Base-by-base conservation (phyloP, 345 rosid genomes). In the Murraya paniculata region DNA sequence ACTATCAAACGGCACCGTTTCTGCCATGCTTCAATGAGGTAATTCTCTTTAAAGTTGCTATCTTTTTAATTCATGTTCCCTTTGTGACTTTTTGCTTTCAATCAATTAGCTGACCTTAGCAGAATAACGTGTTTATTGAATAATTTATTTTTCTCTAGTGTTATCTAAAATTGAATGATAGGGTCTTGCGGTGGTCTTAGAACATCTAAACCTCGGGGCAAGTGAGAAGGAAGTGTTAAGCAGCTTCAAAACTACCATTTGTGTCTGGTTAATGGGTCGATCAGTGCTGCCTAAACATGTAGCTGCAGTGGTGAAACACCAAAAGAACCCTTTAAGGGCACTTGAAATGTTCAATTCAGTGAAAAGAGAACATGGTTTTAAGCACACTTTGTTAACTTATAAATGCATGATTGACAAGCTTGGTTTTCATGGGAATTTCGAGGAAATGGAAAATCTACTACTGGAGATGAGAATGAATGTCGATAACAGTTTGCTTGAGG, bases 241-340 rank as follows among this genome's bases (percentile, higher is more conserved):
- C 50, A 25, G 58, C 45, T 71, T 55, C 33, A 68, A 30, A 21
- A 65, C 55, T 65, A 64, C 57, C 7, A 35, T 76, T 72, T 62
- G 3, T 25, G 14, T 78, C 39, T 70, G 36, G 81, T 84, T 11
- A 81, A 96, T 93, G 98, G 84, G 83, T 80, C 69, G 83, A 74
- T 58, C 87, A 64, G 80, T 94, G 81, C 92, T 92, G 76, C 95
- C 95, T 33, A 92, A 83, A 77, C 97, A 96, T 86, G 99, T 92
- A 69, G 89, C 88, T 19, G 89, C 94, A 2, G 93, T 93, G 38
- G 84, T 92, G 61, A 92, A 88, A 85, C 82, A 84, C 84, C 98
- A 91, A 81, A 89, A 81, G 68, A 88, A 92, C 81, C 91, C 95
- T 0, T 75, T 87, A 31, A 91, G 82, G 85, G 99, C 97, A 5